A percentile compares a stretch with the other conserved stretches of the same genome.
These are phyloP conservation scores for Terfezia boudieri DNA, from an alignment of 495 filamentous ascomycete genomes.

Conservation along the genomic window DNA sequence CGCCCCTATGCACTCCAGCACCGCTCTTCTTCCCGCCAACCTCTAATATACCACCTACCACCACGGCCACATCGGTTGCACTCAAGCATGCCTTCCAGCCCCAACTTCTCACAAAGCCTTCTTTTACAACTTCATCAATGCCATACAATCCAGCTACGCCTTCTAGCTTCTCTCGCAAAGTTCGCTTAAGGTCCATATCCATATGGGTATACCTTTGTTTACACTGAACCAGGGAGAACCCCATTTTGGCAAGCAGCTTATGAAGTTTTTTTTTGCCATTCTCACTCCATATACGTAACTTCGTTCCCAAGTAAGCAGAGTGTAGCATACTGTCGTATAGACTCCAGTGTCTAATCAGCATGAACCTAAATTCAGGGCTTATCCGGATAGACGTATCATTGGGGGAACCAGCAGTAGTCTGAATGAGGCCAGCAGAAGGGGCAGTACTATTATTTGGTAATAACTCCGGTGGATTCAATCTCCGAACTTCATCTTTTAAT, in stretches of 20 bases:
- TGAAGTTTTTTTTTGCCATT: slow-evolving; percentile 73
- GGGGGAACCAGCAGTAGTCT: slow-evolving; percentile 65
- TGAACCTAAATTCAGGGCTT: slow-evolving; percentile 82
- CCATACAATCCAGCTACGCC: slow-evolving; percentile 82
- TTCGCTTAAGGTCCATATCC: slow-evolving; percentile 91
- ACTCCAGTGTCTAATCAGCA: slow-evolving; percentile 89
- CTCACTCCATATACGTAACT: slow-evolving; percentile 87
- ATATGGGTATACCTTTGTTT: slow-evolving; percentile 93
- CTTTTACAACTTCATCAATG: slow-evolving; percentile 79
- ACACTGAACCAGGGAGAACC: slow-evolving; percentile 77
- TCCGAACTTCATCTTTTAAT: slow-evolving; percentile 78
- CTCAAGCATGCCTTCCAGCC: slow-evolving; percentile 89
- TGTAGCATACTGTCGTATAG: slow-evolving; percentile 97
- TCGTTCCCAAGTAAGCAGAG: slow-evolving; percentile 79
- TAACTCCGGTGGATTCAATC: slow-evolving; percentile 67
- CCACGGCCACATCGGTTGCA: slow-evolving; percentile 74
- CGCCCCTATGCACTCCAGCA: not conserved
- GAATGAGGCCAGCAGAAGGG: slow-evolving; percentile 55
- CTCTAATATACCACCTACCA: slow-evolving; percentile 77
- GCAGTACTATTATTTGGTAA: slow-evolving; percentile 31
- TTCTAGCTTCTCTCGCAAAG: slow-evolving; percentile 60
- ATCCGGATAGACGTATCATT: slow-evolving; percentile 82
- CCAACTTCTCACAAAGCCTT: slow-evolving; percentile 95
- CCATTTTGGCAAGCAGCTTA: slow-evolving; percentile 94
- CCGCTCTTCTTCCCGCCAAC: slow-evolving; percentile 33